Evolutionary conservation across 306 rosid species (phyloP).

Genomic region (Adenanthera pavonina): DNA sequence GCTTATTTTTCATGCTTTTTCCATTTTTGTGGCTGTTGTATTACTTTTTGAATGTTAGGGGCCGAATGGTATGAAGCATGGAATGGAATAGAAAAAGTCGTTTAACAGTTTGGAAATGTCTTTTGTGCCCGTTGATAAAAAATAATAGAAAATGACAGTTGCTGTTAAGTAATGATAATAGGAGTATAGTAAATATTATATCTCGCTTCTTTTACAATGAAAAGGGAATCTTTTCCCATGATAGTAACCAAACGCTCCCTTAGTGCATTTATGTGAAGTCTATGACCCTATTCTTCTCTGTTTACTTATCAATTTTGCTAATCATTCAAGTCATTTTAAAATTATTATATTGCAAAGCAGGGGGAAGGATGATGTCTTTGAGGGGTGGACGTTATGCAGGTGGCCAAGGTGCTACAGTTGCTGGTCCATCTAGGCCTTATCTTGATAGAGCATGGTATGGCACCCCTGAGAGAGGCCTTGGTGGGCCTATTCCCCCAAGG

Average conservation of each 20-base stretch:
- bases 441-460: slow-evolving; percentile 59
- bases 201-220: not conserved
- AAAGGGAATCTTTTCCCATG: not conserved
- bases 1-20: slow-evolving; percentile 45
- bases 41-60: slow-evolving; percentile 10
- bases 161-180: not conserved
- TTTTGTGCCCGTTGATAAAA: not conserved
- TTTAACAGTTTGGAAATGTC: not conserved
- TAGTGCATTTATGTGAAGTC: slow-evolving; percentile 9
- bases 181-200: not conserved
- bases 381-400: slow-evolving; percentile 56
- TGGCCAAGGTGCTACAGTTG: slow-evolving; percentile 33
- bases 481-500: slow-evolving; percentile 57
- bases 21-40: slow-evolving; percentile 4
- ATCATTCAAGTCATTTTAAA: not conserved
- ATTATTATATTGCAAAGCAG: slow-evolving; percentile 49
- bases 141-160: not conserved
- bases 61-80: not conserved
- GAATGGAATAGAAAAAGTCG: not conserved
- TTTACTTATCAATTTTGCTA: not conserved
- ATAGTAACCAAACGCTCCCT: not conserved
- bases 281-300: not conserved
- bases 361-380: slow-evolving; percentile 52
- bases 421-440: slow-evolving; percentile 61
- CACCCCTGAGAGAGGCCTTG: slow-evolving; percentile 55